Evolutionary conservation across 2,329 filamentous ascomycete genomes (phyloP), one percentile per base, ranked within the genome.

Genomic region (Ophiostoma quercus): DNA sequence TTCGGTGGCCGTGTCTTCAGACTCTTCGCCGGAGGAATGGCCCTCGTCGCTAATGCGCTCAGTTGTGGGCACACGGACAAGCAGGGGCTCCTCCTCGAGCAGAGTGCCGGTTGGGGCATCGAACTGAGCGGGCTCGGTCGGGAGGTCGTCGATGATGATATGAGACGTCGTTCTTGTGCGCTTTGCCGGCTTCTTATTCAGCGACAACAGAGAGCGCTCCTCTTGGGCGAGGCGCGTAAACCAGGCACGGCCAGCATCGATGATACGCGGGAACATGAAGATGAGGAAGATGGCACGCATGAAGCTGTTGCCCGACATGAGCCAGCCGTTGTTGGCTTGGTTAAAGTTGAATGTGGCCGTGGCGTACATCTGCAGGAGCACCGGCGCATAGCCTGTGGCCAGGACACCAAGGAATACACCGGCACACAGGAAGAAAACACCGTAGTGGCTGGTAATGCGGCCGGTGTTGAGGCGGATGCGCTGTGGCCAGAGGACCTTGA

Each of bases 371-470:
- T 87, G 85, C 41, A 87, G 82, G 0, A 92, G 78, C 0, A 86
- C 81, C 0, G 87, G 86, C 0, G 89, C 88, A 70, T 90, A 92
- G 1, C 87, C 88, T 0, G 89, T 91, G 0, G 89, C 88, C 2
- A 80, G 83, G 0, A 91, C 88, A 0, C 86, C 88, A 0, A 90
- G 78, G 71, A 90, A 92, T 1, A 90, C 87, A 1, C 89, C 89
- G 0, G 82, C 78, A 25, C 87, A 89, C 2, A 92, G 82, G 1
- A 90, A 84, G 2, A 89, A 77, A 0, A 90, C 82, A 1, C 89
- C 88, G 32, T 86, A 86, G 72, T 90, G 86, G 22, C 78, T 85
- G 67, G 78, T 79, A 5, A 83, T 74, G 1, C 78, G 79, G 0
- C 89, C 89, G 67, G 83, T 81, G 0, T 75, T 74, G 0, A 87